These are phyloP conservation scores for Edaphochlamys debaryana DNA, from an alignment of 139 green algal genomes.

Conservation along the genomic window DNA sequence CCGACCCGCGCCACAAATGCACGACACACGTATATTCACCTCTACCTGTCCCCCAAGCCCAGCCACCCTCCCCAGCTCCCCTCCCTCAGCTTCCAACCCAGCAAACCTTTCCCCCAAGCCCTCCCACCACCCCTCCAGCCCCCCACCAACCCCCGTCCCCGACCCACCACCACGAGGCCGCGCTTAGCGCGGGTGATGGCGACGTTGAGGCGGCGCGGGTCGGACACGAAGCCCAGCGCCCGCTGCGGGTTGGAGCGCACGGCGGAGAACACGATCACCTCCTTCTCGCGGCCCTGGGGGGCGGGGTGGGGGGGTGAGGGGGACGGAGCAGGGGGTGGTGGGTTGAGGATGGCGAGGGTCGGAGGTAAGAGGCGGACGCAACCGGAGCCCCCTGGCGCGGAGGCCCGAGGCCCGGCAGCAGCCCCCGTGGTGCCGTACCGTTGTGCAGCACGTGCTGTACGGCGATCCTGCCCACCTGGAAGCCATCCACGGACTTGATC, in stretches of 20 bases:
- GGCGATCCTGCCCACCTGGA: conserved; percentile 70
- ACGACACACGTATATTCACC: too few relatives aligned
- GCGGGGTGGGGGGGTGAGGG: neutral
- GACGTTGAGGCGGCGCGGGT: conserved; percentile 91
- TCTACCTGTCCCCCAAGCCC: too few relatives aligned
- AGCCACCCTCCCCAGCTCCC: too few relatives aligned
- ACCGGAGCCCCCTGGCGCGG: neutral
- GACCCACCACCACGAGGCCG: conserved; percentile 64
- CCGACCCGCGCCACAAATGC: too few relatives aligned
- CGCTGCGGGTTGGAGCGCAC: conserved; percentile 82
- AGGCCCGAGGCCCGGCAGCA: too few relatives aligned
- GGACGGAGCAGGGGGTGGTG: neutral
- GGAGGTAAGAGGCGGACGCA: neutral
- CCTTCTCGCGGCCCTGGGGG: conserved; percentile 85
- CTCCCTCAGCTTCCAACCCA: too few relatives aligned
- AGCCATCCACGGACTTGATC: conserved; percentile 76
- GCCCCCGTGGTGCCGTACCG: too few relatives aligned
- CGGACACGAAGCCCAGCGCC: conserved; percentile 86
- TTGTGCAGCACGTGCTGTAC: too few relatives aligned
- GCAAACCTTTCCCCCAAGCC: too few relatives aligned
- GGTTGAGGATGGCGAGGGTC: neutral
- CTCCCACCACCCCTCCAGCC: too few relatives aligned
- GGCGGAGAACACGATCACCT: conserved; percentile 89
- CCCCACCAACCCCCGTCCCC: too few relatives aligned
- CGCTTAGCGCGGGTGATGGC: conserved; percentile 86